These are phyloP conservation scores for Dryas alaskensis DNA, from an alignment of 306 rosid species.

Conservation along the genomic window DNA sequence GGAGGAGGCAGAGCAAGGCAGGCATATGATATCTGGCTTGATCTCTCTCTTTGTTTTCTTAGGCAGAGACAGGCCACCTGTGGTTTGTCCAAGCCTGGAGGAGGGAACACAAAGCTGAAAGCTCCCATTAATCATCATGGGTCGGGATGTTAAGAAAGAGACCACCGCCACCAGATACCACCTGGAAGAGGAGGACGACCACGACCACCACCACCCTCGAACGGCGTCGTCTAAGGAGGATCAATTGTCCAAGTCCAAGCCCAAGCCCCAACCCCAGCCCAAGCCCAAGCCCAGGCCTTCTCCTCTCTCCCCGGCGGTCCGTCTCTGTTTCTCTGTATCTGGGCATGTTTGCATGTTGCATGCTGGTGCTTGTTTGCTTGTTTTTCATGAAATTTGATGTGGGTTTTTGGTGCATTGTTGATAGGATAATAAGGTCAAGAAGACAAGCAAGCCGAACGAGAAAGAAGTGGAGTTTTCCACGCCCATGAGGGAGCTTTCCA, in stretches of 20 bases:
- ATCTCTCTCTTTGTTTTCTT: not conserved
- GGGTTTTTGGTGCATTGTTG: constrained; percentile 32
- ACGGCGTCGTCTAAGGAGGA: constrained; percentile 15
- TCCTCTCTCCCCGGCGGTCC: constrained; percentile 14
- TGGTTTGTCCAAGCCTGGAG: constrained; percentile 4
- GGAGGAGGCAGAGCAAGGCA: not conserved
- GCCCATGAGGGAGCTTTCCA: constrained; percentile 33
- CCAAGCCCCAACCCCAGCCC: constrained; percentile 10
- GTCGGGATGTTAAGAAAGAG: constrained; percentile 15
- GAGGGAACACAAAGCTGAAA: too few relatives aligned
- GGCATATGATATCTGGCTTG: not conserved
- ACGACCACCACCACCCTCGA: constrained; percentile 20
- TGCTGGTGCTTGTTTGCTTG: not conserved
- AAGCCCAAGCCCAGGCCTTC: constrained; percentile 21
- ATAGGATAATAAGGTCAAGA: constrained; percentile 44
- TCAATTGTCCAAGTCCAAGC: constrained; percentile 27
- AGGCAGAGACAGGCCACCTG: not conserved
- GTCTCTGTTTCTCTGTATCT: not conserved
- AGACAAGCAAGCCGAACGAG: constrained; percentile 35
- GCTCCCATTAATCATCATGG: constrained; percentile 14
- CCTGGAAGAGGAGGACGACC: not conserved
- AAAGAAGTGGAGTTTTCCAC: constrained; percentile 37
- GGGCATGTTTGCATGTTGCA: not conserved
- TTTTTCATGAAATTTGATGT: constrained; percentile 2
- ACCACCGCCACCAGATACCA: not conserved